Evolutionary conservation across 2,329 filamentous ascomycete species (phyloP).

Genomic region (Hymenoscyphus fructigenus): DNA sequence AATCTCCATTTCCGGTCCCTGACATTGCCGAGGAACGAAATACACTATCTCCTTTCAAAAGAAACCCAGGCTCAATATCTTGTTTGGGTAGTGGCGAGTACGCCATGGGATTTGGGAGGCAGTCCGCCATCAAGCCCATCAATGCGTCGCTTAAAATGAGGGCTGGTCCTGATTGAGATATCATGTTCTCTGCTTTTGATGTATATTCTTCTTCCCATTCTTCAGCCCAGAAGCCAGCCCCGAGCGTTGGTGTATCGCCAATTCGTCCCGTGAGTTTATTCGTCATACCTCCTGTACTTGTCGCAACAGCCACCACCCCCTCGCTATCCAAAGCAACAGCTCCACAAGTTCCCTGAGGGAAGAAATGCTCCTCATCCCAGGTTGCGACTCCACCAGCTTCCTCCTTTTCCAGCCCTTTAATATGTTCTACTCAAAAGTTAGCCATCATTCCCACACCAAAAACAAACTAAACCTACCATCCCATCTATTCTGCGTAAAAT

Average conservation of each 20-base stretch:
- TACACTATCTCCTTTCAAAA: slow-evolving; percentile 22
- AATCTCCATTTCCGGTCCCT: slow-evolving; percentile 86
- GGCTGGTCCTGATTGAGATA: slow-evolving; percentile 32
- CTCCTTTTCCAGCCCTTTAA: slow-evolving; percentile 54
- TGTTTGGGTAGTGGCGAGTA: slow-evolving; percentile 25
- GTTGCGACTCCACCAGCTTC: slow-evolving; percentile 44
- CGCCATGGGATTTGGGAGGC: slow-evolving; percentile 50
- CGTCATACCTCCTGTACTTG: slow-evolving; percentile 74
- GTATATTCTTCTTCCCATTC: slow-evolving; percentile 63
- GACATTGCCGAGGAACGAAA: slow-evolving; percentile 56
- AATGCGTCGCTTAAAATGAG: slow-evolving; percentile 47
- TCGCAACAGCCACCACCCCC: slow-evolving; percentile 69
- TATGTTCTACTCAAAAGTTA: slow-evolving; percentile 50
- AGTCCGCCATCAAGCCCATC: slow-evolving; percentile 55
- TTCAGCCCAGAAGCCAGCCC: slow-evolving; percentile 89
- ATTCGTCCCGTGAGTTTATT: slow-evolving; percentile 86
- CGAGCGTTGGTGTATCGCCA: slow-evolving; percentile 81
- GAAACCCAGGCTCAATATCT: slow-evolving; percentile 37
- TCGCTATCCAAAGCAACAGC: slow-evolving; percentile 77
- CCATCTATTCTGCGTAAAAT: slow-evolving; percentile 76
- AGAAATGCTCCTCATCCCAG: slow-evolving; percentile 63
- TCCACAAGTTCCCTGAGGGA: slow-evolving; percentile 82
- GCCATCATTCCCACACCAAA: background rate
- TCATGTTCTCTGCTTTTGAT: slow-evolving; percentile 17
- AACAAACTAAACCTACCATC: slow-evolving; percentile 48